Evolutionary conservation across 2,329 filamentous ascomycete species (phyloP).

Genomic region (Escovopsis weberi): DNA sequence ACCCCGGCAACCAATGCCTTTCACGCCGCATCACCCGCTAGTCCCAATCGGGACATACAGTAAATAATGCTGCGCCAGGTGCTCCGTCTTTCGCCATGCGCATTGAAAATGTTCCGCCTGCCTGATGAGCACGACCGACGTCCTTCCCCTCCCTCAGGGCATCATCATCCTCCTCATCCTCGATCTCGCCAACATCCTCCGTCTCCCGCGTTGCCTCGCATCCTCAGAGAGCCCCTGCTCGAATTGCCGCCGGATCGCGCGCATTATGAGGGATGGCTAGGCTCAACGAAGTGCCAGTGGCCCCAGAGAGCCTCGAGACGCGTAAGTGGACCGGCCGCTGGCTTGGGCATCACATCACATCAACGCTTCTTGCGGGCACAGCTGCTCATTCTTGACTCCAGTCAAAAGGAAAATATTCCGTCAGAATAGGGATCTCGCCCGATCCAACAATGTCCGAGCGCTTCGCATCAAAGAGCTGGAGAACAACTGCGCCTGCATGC

Average conservation of each 20-base stretch:
- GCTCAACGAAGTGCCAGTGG: constrained; percentile 59
- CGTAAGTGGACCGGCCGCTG: constrained; percentile 33
- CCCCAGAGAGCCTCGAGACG: constrained; percentile 56
- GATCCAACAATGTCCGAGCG: constrained; percentile 63
- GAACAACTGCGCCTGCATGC: constrained; percentile 56
- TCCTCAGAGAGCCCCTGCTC: too few species aligned
- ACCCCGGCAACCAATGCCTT: constrained; percentile 17
- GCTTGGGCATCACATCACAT: constrained; percentile 1
- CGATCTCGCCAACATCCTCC: too few species aligned
- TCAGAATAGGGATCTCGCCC: constrained; percentile 73
- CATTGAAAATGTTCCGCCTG: constrained; percentile 7
- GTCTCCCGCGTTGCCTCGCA: too few species aligned
- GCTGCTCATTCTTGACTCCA: constrained; percentile 18
- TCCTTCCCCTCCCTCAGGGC: too few species aligned
- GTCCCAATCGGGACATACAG: constrained; percentile 13
- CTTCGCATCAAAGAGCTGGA: constrained; percentile 64
- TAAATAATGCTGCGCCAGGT: constrained; percentile 21
- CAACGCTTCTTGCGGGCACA: too few species aligned
- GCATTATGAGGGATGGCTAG: constrained; percentile 52
- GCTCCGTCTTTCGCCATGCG: too few species aligned
- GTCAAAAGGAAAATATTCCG: constrained; percentile 67
- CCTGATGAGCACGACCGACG: too few species aligned
- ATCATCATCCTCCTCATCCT: not conserved
- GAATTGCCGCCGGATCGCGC: constrained; percentile 5
- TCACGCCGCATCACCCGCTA: constrained; percentile 9